Evolutionary conservation across 2,329 filamentous ascomycete genomes (phyloP).

Genomic region (Trichophyton simii): DNA sequence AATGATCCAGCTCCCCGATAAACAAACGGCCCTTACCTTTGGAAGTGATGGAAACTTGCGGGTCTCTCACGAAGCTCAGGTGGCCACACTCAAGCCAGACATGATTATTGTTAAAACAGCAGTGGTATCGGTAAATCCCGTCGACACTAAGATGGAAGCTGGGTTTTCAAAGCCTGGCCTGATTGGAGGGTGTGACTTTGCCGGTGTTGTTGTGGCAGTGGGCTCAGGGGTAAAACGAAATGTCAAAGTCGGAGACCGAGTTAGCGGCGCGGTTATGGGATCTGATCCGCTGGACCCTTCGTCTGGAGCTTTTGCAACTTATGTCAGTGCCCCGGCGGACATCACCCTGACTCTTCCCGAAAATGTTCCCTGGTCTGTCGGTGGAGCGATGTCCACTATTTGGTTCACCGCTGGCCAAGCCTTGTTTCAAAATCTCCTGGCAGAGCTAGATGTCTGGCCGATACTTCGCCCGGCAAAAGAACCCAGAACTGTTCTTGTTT

Average conservation of each 20-base stretch:
- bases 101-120: conserved; percentile 12
- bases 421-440: conserved; percentile 20
- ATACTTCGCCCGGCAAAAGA: conserved; percentile 9
- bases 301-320: conserved; percentile 28
- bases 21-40: background rate
- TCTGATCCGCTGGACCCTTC: conserved; percentile 19
- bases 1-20: background rate
- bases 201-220: conserved; percentile 9
- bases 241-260: conserved; percentile 22
- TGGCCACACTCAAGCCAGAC: background rate
- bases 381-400: conserved; percentile 22
- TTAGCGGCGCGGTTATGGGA: conserved; percentile 25
- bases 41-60: background rate
- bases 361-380: conserved; percentile 21
- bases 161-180: conserved; percentile 13
- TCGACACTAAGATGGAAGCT: conserved; percentile 17
- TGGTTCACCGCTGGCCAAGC: conserved; percentile 21
- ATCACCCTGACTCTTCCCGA: conserved; percentile 23
- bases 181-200: conserved; percentile 12
- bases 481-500: conserved; percentile 29
- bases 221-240: conserved; percentile 5
- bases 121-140: conserved; percentile 17
- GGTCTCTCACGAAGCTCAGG: background rate
- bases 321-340: conserved; percentile 20
- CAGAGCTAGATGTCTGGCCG: conserved; percentile 6